These are phyloP conservation scores for Pseudocercospora macadamiae DNA, from an alignment of 2,329 filamentous ascomycete species.

Conservation along the genomic window DNA sequence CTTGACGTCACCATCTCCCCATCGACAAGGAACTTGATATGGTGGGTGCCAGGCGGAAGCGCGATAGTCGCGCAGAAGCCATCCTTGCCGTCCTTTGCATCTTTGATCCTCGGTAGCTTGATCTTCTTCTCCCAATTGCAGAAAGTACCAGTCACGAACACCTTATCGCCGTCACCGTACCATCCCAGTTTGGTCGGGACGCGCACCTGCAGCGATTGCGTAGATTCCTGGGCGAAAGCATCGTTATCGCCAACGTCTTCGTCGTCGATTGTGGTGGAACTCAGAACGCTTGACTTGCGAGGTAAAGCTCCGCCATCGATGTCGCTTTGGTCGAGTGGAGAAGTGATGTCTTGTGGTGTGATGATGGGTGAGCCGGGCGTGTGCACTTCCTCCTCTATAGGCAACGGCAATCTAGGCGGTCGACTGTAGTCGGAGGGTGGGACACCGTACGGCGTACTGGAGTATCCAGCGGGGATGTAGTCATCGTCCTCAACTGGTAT, in stretches of 20 bases:
- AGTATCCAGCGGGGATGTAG: constrained; percentile 30
- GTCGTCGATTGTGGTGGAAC: constrained; percentile 69
- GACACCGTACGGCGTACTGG: constrained; percentile 40
- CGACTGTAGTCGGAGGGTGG: constrained; percentile 56
- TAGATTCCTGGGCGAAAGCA: constrained; percentile 62
- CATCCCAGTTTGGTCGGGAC: constrained; percentile 87
- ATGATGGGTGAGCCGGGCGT: constrained; percentile 90
- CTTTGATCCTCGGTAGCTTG: constrained; percentile 70
- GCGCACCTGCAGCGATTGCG: constrained; percentile 72
- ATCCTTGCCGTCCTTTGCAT: constrained; percentile 51
- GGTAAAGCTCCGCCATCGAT: constrained; percentile 54
- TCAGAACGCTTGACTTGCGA: constrained; percentile 59
- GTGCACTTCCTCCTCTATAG: constrained; percentile 88
- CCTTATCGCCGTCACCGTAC: constrained; percentile 75
- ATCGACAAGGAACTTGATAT: constrained; percentile 94
- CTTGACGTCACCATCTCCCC: constrained; percentile 89
- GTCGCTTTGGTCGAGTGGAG: constrained; percentile 50
- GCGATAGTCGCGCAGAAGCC: constrained; percentile 77
- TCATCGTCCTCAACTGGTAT: constrained; percentile 21
- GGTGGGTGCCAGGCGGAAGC: constrained; percentile 90
- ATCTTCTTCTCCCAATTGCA: constrained; percentile 98
- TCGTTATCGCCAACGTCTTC: constrained; percentile 67
- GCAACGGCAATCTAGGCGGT: constrained; percentile 87
- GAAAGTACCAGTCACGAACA: constrained; percentile 97
- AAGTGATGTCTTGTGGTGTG: constrained; percentile 65